These are phyloP conservation scores for Coemansia sp. DNA, from an alignment of 192 early-diverging fungal species.

Conservation along the genomic window DNA sequence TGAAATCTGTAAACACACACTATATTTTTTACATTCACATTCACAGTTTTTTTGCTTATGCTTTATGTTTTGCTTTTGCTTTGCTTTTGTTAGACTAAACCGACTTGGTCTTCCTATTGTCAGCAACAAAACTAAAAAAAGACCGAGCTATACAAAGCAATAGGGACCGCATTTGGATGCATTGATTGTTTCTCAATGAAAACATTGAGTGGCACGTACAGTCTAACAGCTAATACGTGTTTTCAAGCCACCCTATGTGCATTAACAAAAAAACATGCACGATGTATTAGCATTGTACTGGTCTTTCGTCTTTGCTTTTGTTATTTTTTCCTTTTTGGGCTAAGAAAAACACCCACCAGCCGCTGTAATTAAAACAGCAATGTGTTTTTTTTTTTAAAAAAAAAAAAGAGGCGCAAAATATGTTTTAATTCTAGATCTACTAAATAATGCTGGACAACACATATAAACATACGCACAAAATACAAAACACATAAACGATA, in stretches of 20 bases:
- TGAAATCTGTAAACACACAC: background rate
- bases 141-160: background rate
- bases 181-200: background rate
- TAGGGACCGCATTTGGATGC: background rate
- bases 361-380: too few relatives aligned
- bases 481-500: too few relatives aligned
- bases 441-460: too few relatives aligned
- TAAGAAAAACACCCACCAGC: background rate
- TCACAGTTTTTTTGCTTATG: background rate
- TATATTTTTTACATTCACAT: background rate
- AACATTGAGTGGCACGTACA: background rate
- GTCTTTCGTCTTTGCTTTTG: background rate
- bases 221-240: constrained; percentile 1
- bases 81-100: background rate
- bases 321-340: background rate
- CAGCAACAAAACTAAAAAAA: background rate
- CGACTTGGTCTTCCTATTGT: background rate
- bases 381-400: too few relatives aligned
- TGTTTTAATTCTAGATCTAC: too few relatives aligned
- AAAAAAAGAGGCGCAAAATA: too few relatives aligned
- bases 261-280: background rate
- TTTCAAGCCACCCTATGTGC: background rate
- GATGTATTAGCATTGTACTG: background rate
- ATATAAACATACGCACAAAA: too few relatives aligned
- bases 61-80: background rate